phyloP scores from a whole-genome alignment of 139 green algal genomes.

The Chlorella ohadii region DNA sequence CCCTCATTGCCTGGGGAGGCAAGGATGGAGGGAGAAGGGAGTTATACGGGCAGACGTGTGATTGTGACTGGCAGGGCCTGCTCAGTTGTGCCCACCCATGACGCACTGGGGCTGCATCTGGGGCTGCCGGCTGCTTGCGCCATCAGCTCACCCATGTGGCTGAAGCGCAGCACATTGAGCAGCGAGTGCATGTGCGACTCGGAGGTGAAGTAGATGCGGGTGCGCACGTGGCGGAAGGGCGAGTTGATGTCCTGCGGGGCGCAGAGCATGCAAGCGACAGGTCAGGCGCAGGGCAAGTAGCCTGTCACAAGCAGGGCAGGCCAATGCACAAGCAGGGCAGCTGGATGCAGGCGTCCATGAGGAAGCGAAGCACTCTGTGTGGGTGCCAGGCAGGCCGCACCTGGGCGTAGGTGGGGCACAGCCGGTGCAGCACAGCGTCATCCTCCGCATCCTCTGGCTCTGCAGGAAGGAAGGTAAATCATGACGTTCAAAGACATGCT shows the following conservation, averaged over 20 bases:
- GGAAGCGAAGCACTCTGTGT: too few species aligned
- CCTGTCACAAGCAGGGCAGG: too few species aligned
- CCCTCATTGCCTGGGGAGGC: slow-evolving; percentile 1
- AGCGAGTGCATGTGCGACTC: slow-evolving; percentile 96
- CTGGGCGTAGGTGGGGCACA: slow-evolving; percentile 90
- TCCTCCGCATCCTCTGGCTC: slow-evolving; percentile 28
- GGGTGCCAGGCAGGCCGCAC: slow-evolving; percentile 25
- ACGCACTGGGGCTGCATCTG: too few species aligned
- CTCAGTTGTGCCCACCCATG: too few species aligned
- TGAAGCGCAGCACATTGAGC: slow-evolving; percentile 93
- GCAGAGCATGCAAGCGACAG: neutral
- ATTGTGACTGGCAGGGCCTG: too few species aligned
- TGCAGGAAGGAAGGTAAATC: neutral
- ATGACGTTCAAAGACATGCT: too few species aligned
- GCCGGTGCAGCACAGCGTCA: slow-evolving; percentile 41
- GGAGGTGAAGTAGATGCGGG: slow-evolving; percentile 98
- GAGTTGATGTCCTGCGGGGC: slow-evolving; percentile 87
- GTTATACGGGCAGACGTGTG: too few species aligned
- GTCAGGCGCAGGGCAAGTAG: too few species aligned
- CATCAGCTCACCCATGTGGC: slow-evolving; percentile 65
- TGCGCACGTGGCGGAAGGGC: slow-evolving; percentile 95
- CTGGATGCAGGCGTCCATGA: too few species aligned
- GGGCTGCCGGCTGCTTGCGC: too few species aligned
- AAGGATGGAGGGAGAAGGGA: too few species aligned
- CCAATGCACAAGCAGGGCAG: too few species aligned